Evolutionary conservation across 306 rosid species (phyloP).

Genomic region (Trifolium dubium): DNA sequence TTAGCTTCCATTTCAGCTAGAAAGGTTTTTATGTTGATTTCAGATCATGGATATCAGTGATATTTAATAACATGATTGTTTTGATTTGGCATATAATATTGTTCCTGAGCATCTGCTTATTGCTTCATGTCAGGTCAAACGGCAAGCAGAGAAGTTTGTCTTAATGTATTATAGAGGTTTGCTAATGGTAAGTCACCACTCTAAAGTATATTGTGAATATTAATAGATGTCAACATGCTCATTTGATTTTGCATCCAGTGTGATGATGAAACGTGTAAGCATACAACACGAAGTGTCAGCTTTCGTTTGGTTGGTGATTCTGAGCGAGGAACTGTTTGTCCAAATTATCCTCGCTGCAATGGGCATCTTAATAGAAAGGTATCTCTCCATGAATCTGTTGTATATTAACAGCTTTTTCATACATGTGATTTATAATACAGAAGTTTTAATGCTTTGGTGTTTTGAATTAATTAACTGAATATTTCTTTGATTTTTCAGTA

Average conservation of each 20-base stretch:
- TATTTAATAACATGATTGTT: constrained; percentile 24
- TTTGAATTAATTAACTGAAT: constrained; percentile 4
- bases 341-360: constrained; percentile 87
- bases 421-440: background rate
- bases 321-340: constrained; percentile 95
- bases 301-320: constrained; percentile 80
- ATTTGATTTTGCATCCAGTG: constrained; percentile 62
- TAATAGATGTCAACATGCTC: constrained; percentile 1
- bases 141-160: constrained; percentile 77
- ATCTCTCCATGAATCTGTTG: constrained; percentile 36
- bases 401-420: constrained; percentile 10
- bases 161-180: constrained; percentile 74
- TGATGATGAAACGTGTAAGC: constrained; percentile 91
- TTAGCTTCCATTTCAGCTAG: constrained; percentile 38
- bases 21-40: background rate
- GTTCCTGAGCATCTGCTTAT: constrained; percentile 33
- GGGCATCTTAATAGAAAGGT: constrained; percentile 86
- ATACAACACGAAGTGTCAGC: constrained; percentile 74
- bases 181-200: constrained; percentile 63
- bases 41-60: constrained; percentile 15
- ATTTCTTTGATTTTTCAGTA: constrained; percentile 55
- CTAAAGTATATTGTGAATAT: constrained; percentile 18
- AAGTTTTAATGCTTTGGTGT: constrained; percentile 6
- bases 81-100: constrained; percentile 31
- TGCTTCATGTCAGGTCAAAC: constrained; percentile 69